phyloP scores from a whole-genome alignment of 2,329 filamentous ascomycete species.

The Immersiporthe knoxdaviesiana region DNA sequence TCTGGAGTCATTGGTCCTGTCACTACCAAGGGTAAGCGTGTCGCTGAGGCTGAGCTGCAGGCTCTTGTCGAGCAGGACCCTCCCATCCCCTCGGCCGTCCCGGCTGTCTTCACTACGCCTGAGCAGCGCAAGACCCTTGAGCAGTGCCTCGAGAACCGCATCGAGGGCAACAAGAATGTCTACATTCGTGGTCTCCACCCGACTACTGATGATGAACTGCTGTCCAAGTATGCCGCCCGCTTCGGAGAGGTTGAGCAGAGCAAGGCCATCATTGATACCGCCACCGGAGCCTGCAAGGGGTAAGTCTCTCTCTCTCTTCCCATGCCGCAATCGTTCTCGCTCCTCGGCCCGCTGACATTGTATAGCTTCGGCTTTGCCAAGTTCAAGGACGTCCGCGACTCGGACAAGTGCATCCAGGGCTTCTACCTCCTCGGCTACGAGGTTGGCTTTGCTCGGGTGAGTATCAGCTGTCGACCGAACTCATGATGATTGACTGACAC shows the following conservation, averaged over 20 bases:
- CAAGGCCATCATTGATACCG: slow-evolving; percentile 97
- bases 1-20: slow-evolving; percentile 44
- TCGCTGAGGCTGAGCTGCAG: slow-evolving; percentile 59
- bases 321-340: neutral
- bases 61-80: slow-evolving; percentile 76
- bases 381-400: slow-evolving; percentile 83
- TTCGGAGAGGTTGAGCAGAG: slow-evolving; percentile 96
- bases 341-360: slow-evolving; percentile 36
- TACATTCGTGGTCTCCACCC: slow-evolving; percentile 97
- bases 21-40: slow-evolving; percentile 46
- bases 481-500: neutral
- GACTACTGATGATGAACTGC: slow-evolving; percentile 89
- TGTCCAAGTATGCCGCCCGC: slow-evolving; percentile 79
- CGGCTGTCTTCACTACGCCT: slow-evolving; percentile 82
- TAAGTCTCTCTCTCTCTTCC: slow-evolving; percentile 46
- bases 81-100: slow-evolving; percentile 82
- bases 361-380: slow-evolving; percentile 95
- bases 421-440: slow-evolving; percentile 96
- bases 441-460: slow-evolving; percentile 91
- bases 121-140: slow-evolving; percentile 89
- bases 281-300: slow-evolving; percentile 95
- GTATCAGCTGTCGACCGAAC: slow-evolving; percentile 35
- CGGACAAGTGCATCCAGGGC: slow-evolving; percentile 93
- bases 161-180: slow-evolving; percentile 90
- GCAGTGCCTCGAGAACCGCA: slow-evolving; percentile 92